Percentiles rank a stretch among this genome's conserved stretches.
These are phyloP conservation scores for Brassica hybrid DNA, from an alignment of 441 rosid genomes.

Conservation along the genomic window DNA sequence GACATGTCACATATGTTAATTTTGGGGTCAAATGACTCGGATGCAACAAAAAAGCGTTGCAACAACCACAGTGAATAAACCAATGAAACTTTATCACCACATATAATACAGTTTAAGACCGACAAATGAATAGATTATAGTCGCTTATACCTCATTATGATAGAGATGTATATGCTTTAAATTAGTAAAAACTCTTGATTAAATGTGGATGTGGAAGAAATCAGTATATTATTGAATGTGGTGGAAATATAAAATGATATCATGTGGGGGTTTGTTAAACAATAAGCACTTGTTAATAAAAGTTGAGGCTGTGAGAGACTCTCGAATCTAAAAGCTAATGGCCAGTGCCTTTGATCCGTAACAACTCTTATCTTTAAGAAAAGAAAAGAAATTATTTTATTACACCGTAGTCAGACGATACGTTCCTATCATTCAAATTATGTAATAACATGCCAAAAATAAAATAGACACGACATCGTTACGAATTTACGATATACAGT, in stretches of 20 bases:
- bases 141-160: slow-evolving; percentile 32
- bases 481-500: neutral
- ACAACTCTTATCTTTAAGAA: slow-evolving; percentile 26
- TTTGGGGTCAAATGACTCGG: slow-evolving; percentile 12
- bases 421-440: slow-evolving; percentile 28
- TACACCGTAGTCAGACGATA: slow-evolving; percentile 23
- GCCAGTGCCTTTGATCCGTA: slow-evolving; percentile 40
- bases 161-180: slow-evolving; percentile 20
- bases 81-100: slow-evolving; percentile 24
- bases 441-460: neutral
- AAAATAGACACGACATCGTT: neutral
- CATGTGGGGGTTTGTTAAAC: slow-evolving; percentile 43
- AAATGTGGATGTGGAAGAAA: slow-evolving; percentile 37
- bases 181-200: slow-evolving; percentile 14
- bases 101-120: slow-evolving; percentile 29
- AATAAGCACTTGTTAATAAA: slow-evolving; percentile 34
- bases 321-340: slow-evolving; percentile 40
- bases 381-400: neutral
- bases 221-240: slow-evolving; percentile 7
- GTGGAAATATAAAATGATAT: slow-evolving; percentile 37
- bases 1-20: neutral
- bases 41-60: slow-evolving; percentile 16
- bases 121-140: slow-evolving; percentile 30
- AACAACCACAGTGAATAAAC: slow-evolving; percentile 25
- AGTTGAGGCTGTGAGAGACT: slow-evolving; percentile 43